Percentiles rank a stretch among this genome's conserved stretches.
Conservation (phyloP, 73 alveolate species). For the Urostyla sp. region DNA sequence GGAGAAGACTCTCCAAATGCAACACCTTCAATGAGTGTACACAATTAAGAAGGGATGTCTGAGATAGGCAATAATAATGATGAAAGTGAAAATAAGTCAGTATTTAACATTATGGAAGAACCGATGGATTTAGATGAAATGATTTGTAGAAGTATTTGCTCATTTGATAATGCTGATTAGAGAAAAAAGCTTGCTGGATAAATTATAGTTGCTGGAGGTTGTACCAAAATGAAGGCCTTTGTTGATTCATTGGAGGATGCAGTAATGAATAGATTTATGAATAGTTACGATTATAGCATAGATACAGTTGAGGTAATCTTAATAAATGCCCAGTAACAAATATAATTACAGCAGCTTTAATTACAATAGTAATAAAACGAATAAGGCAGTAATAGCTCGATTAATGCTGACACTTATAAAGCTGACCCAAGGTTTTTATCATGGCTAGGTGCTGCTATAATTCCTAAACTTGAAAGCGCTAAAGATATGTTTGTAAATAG, state of each 20-base stretch:
- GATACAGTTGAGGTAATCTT: conserved; percentile 86
- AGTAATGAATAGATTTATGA: conserved; percentile 80
- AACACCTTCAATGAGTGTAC: conserved; percentile 80
- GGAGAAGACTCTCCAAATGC: conserved; percentile 76
- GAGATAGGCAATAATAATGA: conserved; percentile 59
- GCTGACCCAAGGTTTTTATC: conserved; percentile 79
- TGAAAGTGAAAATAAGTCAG: conserved; percentile 33
- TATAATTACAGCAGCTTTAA: neutral
- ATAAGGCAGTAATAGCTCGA: conserved; percentile 26
- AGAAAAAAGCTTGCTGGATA: conserved; percentile 88
- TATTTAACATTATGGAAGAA: conserved; percentile 64
- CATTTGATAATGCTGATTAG: conserved; percentile 72
- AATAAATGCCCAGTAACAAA: conserved; percentile 64
- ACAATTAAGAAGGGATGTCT: conserved; percentile 68
- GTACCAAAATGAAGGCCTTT: conserved; percentile 69
- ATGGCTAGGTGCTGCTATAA: conserved; percentile 94
- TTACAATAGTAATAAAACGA: neutral
- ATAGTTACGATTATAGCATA: conserved; percentile 78
- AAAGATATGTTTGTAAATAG: conserved; percentile 89
- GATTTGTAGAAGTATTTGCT: conserved; percentile 86
- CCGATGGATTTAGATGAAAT: conserved; percentile 84
- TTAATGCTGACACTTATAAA: conserved; percentile 56
- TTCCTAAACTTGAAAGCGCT: conserved; percentile 89
- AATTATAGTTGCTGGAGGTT: conserved; percentile 84
- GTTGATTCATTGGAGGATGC: conserved; percentile 90